phyloP scores from a whole-genome alignment of 2,329 filamentous ascomycete species.

The Monosporascus sp. region DNA sequence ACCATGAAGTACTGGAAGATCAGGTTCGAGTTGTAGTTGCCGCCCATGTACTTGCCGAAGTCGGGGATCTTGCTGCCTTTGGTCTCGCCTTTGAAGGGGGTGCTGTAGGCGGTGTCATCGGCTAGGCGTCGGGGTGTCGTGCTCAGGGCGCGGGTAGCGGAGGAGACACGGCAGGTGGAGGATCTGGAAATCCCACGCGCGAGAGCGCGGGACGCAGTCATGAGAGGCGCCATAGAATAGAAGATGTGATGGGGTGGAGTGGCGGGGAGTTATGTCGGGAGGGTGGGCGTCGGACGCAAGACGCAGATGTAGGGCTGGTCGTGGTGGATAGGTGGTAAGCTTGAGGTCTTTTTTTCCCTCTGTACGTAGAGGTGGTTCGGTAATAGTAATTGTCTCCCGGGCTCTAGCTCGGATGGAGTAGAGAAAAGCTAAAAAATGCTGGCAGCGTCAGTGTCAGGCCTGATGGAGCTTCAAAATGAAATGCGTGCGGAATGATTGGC shows the following conservation, averaged over 20 bases:
- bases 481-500: constrained; percentile 43
- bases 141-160: constrained; percentile 49
- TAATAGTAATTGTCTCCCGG: constrained; percentile 2
- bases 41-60: constrained; percentile 56
- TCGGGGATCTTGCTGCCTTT: constrained; percentile 71
- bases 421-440: constrained; percentile 11
- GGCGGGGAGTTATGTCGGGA: constrained; percentile 20
- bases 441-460: constrained; percentile 36
- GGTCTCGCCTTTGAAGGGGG: constrained; percentile 57
- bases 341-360: constrained; percentile 49
- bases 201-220: constrained; percentile 62
- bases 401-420: too few relatives aligned
- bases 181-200: constrained; percentile 51
- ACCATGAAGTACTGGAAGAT: constrained; percentile 98
- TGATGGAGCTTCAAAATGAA: constrained; percentile 34
- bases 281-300: neutral
- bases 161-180: constrained; percentile 19
- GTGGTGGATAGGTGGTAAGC: constrained; percentile 13
- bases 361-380: constrained; percentile 22
- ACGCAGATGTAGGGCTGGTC: neutral
- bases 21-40: constrained; percentile 67
- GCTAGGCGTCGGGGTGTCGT: constrained; percentile 45
- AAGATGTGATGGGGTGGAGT: constrained; percentile 20
- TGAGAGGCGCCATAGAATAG: constrained; percentile 58
- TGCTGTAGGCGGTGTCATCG: constrained; percentile 46